Base-by-base conservation (phyloP, 208 protist species). In the Porcisia deanei region DNA sequence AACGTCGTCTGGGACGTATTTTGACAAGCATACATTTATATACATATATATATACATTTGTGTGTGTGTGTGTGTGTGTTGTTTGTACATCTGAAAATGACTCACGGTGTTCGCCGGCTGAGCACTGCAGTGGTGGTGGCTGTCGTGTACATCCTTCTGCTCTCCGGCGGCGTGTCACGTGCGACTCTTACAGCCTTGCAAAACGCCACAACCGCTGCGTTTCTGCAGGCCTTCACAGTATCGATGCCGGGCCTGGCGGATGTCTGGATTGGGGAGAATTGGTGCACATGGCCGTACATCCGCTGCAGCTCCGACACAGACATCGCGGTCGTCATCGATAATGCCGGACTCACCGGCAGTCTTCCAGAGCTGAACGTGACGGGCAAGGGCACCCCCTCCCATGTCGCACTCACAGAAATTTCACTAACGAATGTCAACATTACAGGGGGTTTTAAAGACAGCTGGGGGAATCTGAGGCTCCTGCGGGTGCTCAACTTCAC, bases 241-340 rank as follows among this genome's bases (percentile, higher is more conserved):
- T 22, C 68, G 52, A 79, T 80, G 16, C 75, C 75, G 9, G 68
- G 41, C 30, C 52, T 79, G 20, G 41, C 67, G 22, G 25, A 52
- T 10, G 7, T 47, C 4, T 79, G 75, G 75, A 69, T 37, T 1
- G 75, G 68, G 22, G 25, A 37, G 39, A n/a, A 74, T 20, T 79
- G 69, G 68, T 75, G 68, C 59, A 60, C 57, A 5, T 79, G 75
- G 75, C n/a, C 47, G 20, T 68, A 74, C 41, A 7, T 79, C 25
- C 6, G 47, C 68, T 73, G 66, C 75, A 70, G 49, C 34, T 22
- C 54, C 3, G 67, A 72, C 20, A 58, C 57, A 9, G 58, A 52
- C 57, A 60, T 68, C n/a, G 58, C 67, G 6, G 43, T 73, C 58
- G 30, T 58, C 66, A 73, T 73, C 57, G 66, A 73, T 37, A 43